Evolutionary conservation across 1,139 yeast genomes (phyloP).

Genomic region (Suhomyces bokatorum): DNA sequence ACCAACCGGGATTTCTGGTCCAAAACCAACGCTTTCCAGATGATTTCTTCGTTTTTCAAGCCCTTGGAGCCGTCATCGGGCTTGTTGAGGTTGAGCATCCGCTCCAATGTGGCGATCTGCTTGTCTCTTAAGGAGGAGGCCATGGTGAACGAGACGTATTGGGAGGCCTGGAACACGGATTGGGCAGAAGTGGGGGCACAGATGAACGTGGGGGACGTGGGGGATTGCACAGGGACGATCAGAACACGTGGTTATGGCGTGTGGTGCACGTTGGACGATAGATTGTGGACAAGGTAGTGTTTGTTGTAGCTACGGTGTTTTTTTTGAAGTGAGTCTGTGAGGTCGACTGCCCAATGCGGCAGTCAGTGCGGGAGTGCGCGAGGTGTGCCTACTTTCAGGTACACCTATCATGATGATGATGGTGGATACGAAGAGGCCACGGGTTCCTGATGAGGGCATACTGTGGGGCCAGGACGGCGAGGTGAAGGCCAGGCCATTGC

Average conservation of each 20-base stretch:
- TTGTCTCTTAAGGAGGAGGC: conserved; percentile 29
- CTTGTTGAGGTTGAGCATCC: conserved; percentile 78
- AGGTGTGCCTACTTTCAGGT: not conserved
- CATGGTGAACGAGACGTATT: not conserved
- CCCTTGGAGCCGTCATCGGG: conserved; percentile 54
- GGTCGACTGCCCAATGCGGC: conserved; percentile 18
- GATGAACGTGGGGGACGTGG: not conserved
- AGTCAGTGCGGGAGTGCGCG: conserved; percentile 3
- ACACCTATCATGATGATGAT: too few species aligned
- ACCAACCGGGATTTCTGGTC: conserved; percentile 82
- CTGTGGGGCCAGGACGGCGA: too few species aligned
- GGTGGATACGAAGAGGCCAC: not conserved
- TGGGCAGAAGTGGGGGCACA: not conserved
- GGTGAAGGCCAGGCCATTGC: too few species aligned
- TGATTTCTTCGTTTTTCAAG: conserved; percentile 56
- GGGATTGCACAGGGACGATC: too few species aligned
- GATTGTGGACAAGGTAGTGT: not conserved
- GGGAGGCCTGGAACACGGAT: not conserved
- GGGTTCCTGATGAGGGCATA: not conserved
- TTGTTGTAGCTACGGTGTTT: conserved; percentile 5
- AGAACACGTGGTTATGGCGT: not conserved
- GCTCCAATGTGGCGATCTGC: conserved; percentile 61
- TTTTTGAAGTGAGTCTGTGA: conserved; percentile 7
- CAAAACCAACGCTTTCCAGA: conserved; percentile 92
- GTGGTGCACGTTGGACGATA: not conserved